Conservation (phyloP, 176 grass and related monocot genomes). For the Carex scoparia region DNA sequence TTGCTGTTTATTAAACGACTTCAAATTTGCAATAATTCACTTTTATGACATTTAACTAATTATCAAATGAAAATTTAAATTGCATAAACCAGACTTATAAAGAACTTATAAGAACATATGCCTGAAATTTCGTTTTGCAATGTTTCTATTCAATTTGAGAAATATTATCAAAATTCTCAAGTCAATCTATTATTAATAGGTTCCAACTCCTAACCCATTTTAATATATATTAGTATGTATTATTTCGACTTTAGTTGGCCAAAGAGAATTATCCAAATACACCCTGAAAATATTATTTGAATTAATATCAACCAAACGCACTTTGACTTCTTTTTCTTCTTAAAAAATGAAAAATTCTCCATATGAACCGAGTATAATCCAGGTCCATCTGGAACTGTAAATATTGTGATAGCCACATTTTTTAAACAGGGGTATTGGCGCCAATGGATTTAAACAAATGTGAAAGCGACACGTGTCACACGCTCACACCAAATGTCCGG, state of each 20-base stretch:
- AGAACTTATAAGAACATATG: no score
- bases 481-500: background rate
- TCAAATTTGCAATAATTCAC: no score
- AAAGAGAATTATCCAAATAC: background rate
- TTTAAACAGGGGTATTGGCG: constrained; percentile 10
- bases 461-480: background rate
- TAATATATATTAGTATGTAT: background rate
- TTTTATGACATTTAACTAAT: background rate
- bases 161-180: background rate
- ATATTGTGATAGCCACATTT: background rate
- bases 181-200: background rate
- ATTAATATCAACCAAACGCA: background rate
- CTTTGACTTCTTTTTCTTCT: background rate
- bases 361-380: background rate
- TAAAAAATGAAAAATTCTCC: background rate
- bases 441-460: background rate
- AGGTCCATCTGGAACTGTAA: background rate
- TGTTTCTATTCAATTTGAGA: background rate
- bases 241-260: background rate
- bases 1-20: no score
- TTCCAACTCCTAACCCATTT: background rate
- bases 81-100: background rate
- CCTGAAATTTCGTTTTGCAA: background rate
- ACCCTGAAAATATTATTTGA: background rate
- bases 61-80: background rate